Evolutionary conservation across 306 rosid species (phyloP).

Genomic region (Hippophae tibetana): DNA sequence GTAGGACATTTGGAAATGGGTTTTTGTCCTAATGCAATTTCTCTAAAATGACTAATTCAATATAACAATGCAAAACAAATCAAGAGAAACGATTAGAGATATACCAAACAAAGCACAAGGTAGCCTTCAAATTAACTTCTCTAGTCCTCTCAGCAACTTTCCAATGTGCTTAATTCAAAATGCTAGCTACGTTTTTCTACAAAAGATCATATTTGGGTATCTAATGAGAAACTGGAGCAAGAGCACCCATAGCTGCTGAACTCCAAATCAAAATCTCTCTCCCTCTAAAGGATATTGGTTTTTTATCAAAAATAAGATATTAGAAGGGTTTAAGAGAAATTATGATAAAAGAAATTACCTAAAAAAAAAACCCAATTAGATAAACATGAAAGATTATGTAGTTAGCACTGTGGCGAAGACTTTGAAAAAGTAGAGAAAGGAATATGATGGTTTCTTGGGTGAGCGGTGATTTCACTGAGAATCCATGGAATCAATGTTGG

Average conservation of each 20-base stretch:
- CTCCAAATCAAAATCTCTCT: not conserved
- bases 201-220: conserved; percentile 67
- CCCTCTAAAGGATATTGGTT: not conserved
- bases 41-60: no score
- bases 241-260: conserved; percentile 55
- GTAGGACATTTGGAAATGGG: no score
- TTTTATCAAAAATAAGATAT: not conserved
- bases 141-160: no score
- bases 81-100: no score
- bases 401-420: not conserved
- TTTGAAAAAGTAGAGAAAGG: conserved; percentile 21
- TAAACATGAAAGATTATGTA: not conserved
- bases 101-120: no score
- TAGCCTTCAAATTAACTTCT: no score
- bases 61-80: no score
- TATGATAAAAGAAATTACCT: not conserved
- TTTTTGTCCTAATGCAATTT: no score
- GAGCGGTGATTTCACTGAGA: conserved; percentile 8
- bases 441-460: conserved; percentile 9
- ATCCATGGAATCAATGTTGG: conserved; percentile 6
- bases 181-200: conserved; percentile 40
- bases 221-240: conserved; percentile 49
- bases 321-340: not conserved
- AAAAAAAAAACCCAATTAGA: not conserved
- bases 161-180: no score